phyloP scores from a whole-genome alignment of 257 asterid species.

The Petunia secreta region DNA sequence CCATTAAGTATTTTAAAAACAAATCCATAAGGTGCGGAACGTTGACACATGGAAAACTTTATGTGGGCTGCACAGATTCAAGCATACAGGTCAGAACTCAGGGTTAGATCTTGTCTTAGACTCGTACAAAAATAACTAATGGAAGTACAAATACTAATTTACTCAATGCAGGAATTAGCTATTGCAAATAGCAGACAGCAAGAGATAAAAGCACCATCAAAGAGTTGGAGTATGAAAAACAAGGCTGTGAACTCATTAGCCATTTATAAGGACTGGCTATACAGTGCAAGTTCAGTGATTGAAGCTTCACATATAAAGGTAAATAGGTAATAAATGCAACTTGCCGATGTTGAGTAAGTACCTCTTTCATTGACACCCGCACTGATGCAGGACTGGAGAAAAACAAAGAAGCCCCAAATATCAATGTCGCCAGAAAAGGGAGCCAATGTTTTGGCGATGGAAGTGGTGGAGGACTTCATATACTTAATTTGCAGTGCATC shows the following conservation, averaged over 20 bases:
- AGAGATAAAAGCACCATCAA: slow-evolving; percentile 74
- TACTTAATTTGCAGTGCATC: slow-evolving; percentile 71
- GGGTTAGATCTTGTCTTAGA: neutral
- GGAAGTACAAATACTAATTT: slow-evolving; percentile 6
- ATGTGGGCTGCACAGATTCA: slow-evolving; percentile 81
- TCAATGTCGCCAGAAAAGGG: slow-evolving; percentile 68
- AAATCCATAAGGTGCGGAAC: slow-evolving; percentile 66
- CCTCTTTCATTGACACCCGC: slow-evolving; percentile 14
- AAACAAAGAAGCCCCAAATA: slow-evolving; percentile 57
- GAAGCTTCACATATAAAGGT: slow-evolving; percentile 87
- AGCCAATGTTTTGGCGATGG: slow-evolving; percentile 68
- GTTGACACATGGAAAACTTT: slow-evolving; percentile 68
- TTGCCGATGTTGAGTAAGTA: slow-evolving; percentile 12
- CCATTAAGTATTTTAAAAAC: slow-evolving; percentile 58
- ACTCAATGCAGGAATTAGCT: slow-evolving; percentile 56
- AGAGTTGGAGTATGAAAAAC: slow-evolving; percentile 68
- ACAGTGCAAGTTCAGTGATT: slow-evolving; percentile 54
- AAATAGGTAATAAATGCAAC: slow-evolving; percentile 51
- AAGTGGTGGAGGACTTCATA: slow-evolving; percentile 91
- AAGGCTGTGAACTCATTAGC: slow-evolving; percentile 73
- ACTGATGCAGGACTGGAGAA: slow-evolving; percentile 79
- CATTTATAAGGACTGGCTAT: slow-evolving; percentile 78
- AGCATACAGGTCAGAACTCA: slow-evolving; percentile 63
- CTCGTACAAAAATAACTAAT: neutral
- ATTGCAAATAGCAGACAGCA: slow-evolving; percentile 62